A percentile compares a stretch with the other conserved stretches of the same genome.
phyloP scores from a whole-genome alignment of 2,329 filamentous ascomycete genomes.

The Sphaerostilbella broomeana region DNA sequence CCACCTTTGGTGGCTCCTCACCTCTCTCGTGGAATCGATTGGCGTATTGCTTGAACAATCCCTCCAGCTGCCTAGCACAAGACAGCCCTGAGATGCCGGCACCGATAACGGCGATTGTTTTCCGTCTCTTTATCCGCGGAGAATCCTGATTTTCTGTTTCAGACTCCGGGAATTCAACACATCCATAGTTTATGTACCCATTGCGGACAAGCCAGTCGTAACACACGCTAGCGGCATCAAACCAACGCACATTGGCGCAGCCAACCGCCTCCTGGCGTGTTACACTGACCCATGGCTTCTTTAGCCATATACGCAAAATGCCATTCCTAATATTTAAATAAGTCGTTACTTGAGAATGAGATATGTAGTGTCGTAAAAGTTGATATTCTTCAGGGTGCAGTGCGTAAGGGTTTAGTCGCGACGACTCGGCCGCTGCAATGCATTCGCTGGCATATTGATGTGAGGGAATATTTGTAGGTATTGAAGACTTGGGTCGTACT shows the following conservation, averaged over 20 bases:
- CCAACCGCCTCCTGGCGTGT: conserved; percentile 81
- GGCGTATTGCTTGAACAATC: conserved; percentile 74
- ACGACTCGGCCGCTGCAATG: conserved; percentile 81
- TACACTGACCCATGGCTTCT: conserved; percentile 77
- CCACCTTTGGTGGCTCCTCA: conserved; percentile 64
- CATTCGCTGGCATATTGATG: conserved; percentile 87
- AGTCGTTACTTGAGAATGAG: conserved; percentile 81
- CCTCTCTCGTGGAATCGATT: conserved; percentile 57
- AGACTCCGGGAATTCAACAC: conserved; percentile 56
- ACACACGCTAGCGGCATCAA: conserved; percentile 78
- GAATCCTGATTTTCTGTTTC: conserved; percentile 35
- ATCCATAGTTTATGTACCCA: conserved; percentile 96
- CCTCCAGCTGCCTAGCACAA: conserved; percentile 84
- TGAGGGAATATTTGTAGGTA: conserved; percentile 66
- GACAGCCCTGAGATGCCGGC: conserved; percentile 92
- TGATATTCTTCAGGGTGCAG: conserved; percentile 79
- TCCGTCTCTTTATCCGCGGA: conserved; percentile 42
- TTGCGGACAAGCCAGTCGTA: conserved; percentile 87
- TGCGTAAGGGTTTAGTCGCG: conserved; percentile 80
- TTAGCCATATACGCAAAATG: conserved; percentile 82
- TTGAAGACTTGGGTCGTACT: conserved; percentile 71
- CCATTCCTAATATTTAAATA: conserved; percentile 96
- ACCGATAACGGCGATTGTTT: conserved; percentile 79
- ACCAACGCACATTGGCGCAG: conserved; percentile 84
- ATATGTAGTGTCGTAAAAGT: conserved; percentile 74